Base-by-base conservation (phyloP, 805 yeast species). In the Yarrowia keelungensis region DNA sequence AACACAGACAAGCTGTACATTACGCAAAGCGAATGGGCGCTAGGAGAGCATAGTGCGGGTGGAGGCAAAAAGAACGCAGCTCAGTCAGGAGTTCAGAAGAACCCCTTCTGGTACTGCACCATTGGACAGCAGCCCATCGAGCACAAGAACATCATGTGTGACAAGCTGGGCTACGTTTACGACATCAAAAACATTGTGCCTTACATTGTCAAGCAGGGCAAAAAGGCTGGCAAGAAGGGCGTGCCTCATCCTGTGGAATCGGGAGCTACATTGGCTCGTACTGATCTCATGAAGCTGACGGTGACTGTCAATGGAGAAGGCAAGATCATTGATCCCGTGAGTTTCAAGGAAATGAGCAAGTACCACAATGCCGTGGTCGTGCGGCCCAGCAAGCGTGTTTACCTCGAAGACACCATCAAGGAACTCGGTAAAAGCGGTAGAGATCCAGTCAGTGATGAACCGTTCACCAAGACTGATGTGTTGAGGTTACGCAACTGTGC, bases 1-100 rank as follows among this genome's bases (percentile, higher is more conserved):
- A 77, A 77, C 67, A 78, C 80, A 2, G 80, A 78, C 67, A 78
- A 78, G 69, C 69, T 78, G 22, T 78, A 72, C 69, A 74, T 78
- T 16, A 78, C 80, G 11, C 79, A 76, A 38, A 75, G 78, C 5
- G 80, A 78, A 72, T 76, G 79, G 78, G 72, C 73, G 15, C 71
- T 71, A 0, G 75, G 74, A 4, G 76, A 71, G 32, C 74, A 75
- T 67, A 59, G 74, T 16, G 76, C 76, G 1, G 71, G 77, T 8
- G 74, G 76, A 11, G 78, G 78, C 11, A 70, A 70, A 26, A 35
- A 69, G 49, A 51, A 69, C 16, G 54, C 53, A 19, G 47, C 67
- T 26, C 64, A 32, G 8, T 26, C 61, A 22, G 49, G 68, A 4
- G 50, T 26, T 4, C 68, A 47, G 41, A 50, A 43, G 22, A 35